Conservation (phyloP, 148 eudicot genomes). For the Diospyros lotus region DNA sequence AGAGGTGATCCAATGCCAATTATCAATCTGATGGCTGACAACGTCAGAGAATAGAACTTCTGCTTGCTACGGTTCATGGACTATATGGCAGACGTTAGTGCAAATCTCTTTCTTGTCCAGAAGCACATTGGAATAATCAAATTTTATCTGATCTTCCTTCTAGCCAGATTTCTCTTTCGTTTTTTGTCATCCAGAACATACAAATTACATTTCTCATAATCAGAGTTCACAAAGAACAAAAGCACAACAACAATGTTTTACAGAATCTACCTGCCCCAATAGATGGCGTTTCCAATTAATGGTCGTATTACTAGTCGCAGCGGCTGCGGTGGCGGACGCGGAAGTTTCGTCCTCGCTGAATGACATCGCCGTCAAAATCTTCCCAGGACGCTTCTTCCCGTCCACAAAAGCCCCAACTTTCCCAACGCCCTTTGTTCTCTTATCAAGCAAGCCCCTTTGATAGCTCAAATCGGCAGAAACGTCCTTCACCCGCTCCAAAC, state of each 20-base stretch:
- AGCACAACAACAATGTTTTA: no score
- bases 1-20: no score
- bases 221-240: no score
- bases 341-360: constrained; percentile 47
- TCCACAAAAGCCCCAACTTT: constrained; percentile 42
- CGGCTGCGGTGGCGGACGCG: constrained; percentile 12
- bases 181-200: no score
- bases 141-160: not conserved
- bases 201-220: not conserved
- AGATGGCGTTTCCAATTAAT: constrained; percentile 59
- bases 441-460: constrained; percentile 15
- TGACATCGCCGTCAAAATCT: constrained; percentile 83
- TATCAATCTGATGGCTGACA: no score
- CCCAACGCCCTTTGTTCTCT: constrained; percentile 18
- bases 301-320: constrained; percentile 33
- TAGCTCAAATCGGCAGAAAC: constrained; percentile 15
- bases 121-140: no score
- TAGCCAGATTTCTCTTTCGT: not conserved
- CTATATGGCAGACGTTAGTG: not conserved
- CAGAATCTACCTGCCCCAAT: constrained; percentile 46
- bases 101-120: not conserved
- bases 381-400: constrained; percentile 85
- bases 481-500: constrained; percentile 35
- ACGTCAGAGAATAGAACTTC: no score
- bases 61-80: no score